Base-by-base conservation (phyloP, 768 basidiomycete genomes). In the Phylloporus sp. region DNA sequence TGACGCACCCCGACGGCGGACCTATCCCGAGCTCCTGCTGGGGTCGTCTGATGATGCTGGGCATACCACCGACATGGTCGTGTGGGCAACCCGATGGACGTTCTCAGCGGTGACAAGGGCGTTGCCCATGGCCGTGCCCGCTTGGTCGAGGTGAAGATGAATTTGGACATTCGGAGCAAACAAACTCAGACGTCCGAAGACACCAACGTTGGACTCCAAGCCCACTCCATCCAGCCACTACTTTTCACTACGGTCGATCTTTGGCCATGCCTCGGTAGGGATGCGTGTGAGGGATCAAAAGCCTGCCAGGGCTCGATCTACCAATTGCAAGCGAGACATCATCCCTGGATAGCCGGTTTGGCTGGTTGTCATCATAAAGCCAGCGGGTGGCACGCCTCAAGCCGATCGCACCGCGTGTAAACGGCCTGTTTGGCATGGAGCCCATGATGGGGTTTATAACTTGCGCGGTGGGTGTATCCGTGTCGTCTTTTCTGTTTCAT, bases 1-100 rank as follows among this genome's bases (percentile, higher is more conserved):
- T n/a, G n/a, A 54, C 66, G 36, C 48, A 73, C 72, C 50, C 72
- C 72, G 46, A 73, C 52, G 4, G 69, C 55, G 5, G 72, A 61
- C 48, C 52, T 66, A 52, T 74, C 72, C 47, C 62, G 67, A 11
- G 60, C 65, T 6, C 70, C 67, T 28, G 57, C 44, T 12, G 61
- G 45, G 2, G 59, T 54, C 22, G 54, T 56, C 36, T 61, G 64
- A 39, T 48, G 59, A 53, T 41, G 5, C 10, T 57, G 58, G 23
- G 63, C 43, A 32, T 67, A 64, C 13, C 50, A 38, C 27, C 55
- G 62, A 35, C 45, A 39, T 23, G 45, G 20, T 34, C 51, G 55
- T 7, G 35, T 11, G 11, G 45, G 48, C 31, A 44, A 12, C 20
- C n/a, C 51, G 24, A 34, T 47, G 3, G 47, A 9, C 7, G 26